A percentile compares a stretch with the other conserved stretches of the same genome.
These are phyloP conservation scores for Glomus cerebriforme DNA, from an alignment of 192 early-diverging fungal species.

Conservation along the genomic window DNA sequence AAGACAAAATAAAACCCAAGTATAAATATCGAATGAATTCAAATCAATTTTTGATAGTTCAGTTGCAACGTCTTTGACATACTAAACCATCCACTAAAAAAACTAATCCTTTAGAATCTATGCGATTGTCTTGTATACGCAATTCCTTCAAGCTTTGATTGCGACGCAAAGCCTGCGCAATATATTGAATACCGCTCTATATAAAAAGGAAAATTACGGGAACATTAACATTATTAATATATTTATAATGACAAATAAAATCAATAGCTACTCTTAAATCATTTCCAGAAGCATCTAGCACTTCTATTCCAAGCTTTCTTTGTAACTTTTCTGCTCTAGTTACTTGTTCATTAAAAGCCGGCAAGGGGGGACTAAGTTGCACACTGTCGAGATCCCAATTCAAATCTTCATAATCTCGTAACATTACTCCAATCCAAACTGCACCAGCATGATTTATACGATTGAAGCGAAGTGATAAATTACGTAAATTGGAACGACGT, in stretches of 20 bases:
- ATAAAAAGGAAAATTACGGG: not conserved
- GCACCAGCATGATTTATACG: constrained; percentile 50
- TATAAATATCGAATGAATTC: no score
- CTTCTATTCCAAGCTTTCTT: constrained; percentile 40
- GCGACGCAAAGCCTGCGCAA: constrained; percentile 55
- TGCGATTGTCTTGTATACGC: constrained; percentile 47
- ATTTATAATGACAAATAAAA: not conserved
- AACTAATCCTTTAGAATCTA: constrained; percentile 50
- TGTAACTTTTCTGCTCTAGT: not conserved
- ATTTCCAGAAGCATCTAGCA: constrained; percentile 46
- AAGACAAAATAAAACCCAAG: not conserved
- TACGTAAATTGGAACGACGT: constrained; percentile 42
- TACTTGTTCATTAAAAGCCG: constrained; percentile 1
- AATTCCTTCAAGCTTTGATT: constrained; percentile 52
- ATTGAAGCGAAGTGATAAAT: constrained; percentile 51
- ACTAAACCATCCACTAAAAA: constrained; percentile 56
- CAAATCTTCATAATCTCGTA: constrained; percentile 55
- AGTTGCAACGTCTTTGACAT: constrained; percentile 8
- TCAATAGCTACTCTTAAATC: constrained; percentile 42
- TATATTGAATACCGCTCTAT: constrained; percentile 54
- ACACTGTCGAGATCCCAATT: not conserved
- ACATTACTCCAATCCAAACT: constrained; percentile 56
- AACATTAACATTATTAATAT: not conserved
- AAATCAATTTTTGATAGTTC: no score
- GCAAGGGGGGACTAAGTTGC: not conserved